Base-by-base conservation (phyloP, 495 filamentous ascomycete genomes). In the Tuber borchii region DNA sequence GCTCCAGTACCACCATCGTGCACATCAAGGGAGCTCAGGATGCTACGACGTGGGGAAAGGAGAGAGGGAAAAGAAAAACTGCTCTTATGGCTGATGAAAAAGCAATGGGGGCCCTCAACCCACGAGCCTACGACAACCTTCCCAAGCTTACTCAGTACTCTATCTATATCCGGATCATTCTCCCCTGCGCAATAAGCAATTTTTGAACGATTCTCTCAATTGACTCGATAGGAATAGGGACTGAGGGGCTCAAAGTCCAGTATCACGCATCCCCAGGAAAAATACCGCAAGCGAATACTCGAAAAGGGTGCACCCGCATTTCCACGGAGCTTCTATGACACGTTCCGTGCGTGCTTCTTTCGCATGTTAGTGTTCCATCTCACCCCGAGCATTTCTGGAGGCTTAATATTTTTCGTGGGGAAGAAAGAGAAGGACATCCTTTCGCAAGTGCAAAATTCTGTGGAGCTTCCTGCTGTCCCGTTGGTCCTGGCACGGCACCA, bases 281-380 rank as follows among this genome's bases (percentile, higher is more conserved):
- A 65, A 65, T 0, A 3, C 14, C 56, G 56, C 56, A 34, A 65
- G 26, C 26, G 26, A 65, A 65, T 65, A 17, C 56, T 31, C 56
- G 19, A 65, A 34, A 34, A 2, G 56, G 56, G n/a, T 34, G 34
- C 56, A 65, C 26, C 26, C 56, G 70, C 42, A 61, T 43, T 44
- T 45, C 70, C 56, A 71, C 26, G 51, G 31, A 48, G 40, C 70
- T 78, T 76, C 73, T 40, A 73, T 77, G 77, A 77, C 75, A 73
- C 43, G 76, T 78, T 78, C 77, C 71, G 40, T 77, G 77, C 77
- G 73, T 78, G 45, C 70, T 77, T 78, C 75, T 72, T 26, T 78
- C 71, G 71, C 65, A 77, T 68, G 5, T 5, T 40, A 4, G 39
- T 40, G 39, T 40, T 40, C 39, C 39, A 40, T 40, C 39, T 4